phyloP scores from a whole-genome alignment of 768 basidiomycete genomes.

The Udeniomyces megalosporus region DNA sequence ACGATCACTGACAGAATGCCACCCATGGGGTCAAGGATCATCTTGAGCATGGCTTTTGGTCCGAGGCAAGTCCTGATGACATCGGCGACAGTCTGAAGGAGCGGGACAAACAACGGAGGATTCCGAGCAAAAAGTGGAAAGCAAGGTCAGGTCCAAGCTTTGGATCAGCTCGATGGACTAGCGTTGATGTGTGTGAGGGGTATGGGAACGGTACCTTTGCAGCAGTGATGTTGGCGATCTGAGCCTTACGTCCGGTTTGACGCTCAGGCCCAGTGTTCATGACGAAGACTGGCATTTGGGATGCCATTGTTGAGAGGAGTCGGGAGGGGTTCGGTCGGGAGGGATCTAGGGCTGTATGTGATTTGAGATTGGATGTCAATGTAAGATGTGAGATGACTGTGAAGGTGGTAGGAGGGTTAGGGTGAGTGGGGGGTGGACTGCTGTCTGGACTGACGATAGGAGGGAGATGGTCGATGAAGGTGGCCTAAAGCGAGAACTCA shows the following conservation, averaged over 20 bases:
- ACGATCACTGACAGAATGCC: constrained; percentile 59
- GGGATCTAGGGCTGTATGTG: background rate
- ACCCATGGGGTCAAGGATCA: constrained; percentile 99
- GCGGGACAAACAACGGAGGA: background rate
- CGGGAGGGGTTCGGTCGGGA: background rate
- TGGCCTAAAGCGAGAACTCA: background rate
- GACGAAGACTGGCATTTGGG: constrained; percentile 48
- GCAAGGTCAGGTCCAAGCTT: no score
- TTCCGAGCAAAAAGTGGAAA: no score
- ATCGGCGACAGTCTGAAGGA: constrained; percentile 75
- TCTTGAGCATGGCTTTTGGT: constrained; percentile 96
- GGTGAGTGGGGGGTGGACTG: background rate
- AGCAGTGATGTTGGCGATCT: constrained; percentile 90
- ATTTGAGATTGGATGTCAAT: background rate
- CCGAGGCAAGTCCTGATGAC: constrained; percentile 94
- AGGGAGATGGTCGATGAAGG: background rate
- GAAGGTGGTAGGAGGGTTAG: no score
- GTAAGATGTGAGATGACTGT: background rate
- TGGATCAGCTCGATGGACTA: no score
- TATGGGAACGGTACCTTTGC: constrained; percentile 53
- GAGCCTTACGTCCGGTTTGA: constrained; percentile 86
- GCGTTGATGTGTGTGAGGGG: no score
- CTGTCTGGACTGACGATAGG: no score
- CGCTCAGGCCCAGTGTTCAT: constrained; percentile 89
- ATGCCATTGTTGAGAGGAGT: background rate